Evolutionary conservation across 108 stramenopile species (phyloP).

Genomic region (Skeletonema costatum): DNA sequence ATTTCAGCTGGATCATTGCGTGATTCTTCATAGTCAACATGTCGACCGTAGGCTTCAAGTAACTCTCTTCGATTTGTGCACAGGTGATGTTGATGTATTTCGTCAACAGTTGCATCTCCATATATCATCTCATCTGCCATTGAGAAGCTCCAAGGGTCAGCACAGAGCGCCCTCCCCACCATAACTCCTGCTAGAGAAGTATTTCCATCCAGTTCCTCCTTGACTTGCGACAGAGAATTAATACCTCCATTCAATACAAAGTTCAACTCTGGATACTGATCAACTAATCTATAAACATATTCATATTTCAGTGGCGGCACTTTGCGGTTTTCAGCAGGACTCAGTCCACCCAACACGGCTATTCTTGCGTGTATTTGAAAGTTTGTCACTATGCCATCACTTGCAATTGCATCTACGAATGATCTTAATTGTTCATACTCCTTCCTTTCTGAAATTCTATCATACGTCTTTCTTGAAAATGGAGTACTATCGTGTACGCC

Average conservation of each 20-base stretch:
- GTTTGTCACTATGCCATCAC: background rate
- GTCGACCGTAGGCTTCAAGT: constrained; percentile 49
- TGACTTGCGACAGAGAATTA: constrained; percentile 49
- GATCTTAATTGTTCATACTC: constrained; percentile 49
- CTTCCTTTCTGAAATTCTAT: background rate
- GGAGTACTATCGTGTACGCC: constrained; percentile 56
- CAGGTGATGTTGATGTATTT: background rate
- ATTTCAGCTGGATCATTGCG: background rate
- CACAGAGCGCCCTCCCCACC: constrained; percentile 68
- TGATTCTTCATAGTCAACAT: background rate
- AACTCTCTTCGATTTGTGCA: constrained; percentile 67
- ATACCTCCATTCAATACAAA: constrained; percentile 84
- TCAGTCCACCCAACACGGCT: constrained; percentile 54
- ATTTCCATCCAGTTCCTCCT: constrained; percentile 44
- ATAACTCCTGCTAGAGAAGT: constrained; percentile 58
- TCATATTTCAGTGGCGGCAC: constrained; percentile 79
- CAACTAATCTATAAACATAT: constrained; percentile 59
- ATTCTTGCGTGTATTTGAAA: constrained; percentile 78
- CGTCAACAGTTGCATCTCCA: constrained; percentile 61
- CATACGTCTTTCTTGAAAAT: background rate
- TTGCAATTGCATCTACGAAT: constrained; percentile 43
- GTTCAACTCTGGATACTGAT: constrained; percentile 68
- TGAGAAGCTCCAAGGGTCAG: constrained; percentile 30
- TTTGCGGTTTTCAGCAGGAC: constrained; percentile 66
- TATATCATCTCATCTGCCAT: constrained; percentile 73